Evolutionary conservation across 148 eudicot species (phyloP).

Genomic region (Amaranthus palmeri): DNA sequence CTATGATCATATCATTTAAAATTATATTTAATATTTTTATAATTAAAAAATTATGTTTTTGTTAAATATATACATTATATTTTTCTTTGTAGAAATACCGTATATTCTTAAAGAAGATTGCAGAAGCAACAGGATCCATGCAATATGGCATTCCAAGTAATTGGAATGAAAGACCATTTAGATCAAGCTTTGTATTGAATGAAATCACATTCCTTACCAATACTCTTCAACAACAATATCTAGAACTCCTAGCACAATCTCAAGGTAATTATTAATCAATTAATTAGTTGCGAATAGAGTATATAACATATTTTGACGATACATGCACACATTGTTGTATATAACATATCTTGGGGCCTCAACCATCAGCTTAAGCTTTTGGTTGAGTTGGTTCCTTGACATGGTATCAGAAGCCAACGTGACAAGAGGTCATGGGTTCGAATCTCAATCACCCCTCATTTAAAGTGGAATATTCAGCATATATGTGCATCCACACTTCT

Average conservation of each 20-base stretch:
- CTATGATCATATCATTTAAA: too few species aligned
- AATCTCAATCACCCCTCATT: too few species aligned
- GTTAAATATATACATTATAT: not conserved
- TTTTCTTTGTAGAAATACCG: conserved; percentile 56
- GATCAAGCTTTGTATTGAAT: conserved; percentile 31
- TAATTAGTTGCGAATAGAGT: not conserved
- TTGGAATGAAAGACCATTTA: conserved; percentile 25
- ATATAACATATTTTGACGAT: not conserved
- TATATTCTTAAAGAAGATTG: conserved; percentile 39
- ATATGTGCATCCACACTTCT: too few species aligned
- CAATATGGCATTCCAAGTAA: conserved; percentile 7
- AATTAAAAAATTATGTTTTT: too few species aligned
- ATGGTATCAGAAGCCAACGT: too few species aligned
- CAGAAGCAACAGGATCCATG: conserved; percentile 20
- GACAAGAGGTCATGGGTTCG: too few species aligned
- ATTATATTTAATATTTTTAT: too few species aligned
- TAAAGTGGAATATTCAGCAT: too few species aligned
- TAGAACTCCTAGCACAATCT: conserved; percentile 1
- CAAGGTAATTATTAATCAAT: not conserved
- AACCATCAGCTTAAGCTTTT: too few species aligned
- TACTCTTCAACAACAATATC: conserved; percentile 19
- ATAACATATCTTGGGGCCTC: not conserved
- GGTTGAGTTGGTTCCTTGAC: too few species aligned
- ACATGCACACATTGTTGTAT: not conserved
- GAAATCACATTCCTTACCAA: conserved; percentile 20